These are phyloP conservation scores for Fusarium redolens DNA, from an alignment of 2,329 filamentous ascomycete genomes.

Conservation along the genomic window DNA sequence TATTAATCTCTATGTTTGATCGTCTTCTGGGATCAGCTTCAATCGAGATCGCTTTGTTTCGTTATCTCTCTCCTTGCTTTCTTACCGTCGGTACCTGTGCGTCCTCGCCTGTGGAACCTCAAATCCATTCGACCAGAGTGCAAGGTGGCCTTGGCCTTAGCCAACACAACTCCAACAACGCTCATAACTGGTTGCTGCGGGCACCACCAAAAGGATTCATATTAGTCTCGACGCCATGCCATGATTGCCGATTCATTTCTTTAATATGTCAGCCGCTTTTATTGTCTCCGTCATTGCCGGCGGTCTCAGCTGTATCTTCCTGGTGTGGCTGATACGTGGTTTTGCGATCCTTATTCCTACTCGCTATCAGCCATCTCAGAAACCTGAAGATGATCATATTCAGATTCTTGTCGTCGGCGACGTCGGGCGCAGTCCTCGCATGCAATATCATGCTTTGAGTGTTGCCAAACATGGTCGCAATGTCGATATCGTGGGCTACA, in stretches of 20 bases:
- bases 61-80: conserved; percentile 10
- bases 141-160: conserved; percentile 37
- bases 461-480: conserved; percentile 83
- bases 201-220: conserved; percentile 11
- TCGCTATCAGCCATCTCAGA: conserved; percentile 50
- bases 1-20: conserved; percentile 18
- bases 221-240: conserved; percentile 21
- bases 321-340: conserved; percentile 42
- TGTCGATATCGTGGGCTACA: conserved; percentile 89
- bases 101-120: conserved; percentile 31
- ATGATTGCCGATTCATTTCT: conserved; percentile 13
- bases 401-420: conserved; percentile 95
- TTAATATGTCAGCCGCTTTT: conserved; percentile 45
- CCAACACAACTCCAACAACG: conserved; percentile 9
- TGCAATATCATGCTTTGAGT: conserved; percentile 98
- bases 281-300: conserved; percentile 51
- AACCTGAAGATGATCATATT: conserved; percentile 59
- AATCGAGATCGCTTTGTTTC: conserved; percentile 23
- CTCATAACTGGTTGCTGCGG: not conserved
- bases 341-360: conserved; percentile 48
- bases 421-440: conserved; percentile 93
- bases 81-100: conserved; percentile 9
- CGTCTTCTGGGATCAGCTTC: conserved; percentile 25
- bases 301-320: conserved; percentile 48
- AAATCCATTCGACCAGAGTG: conserved; percentile 3